Conservation (phyloP, 192 early-diverging fungal species). For the Kickxella alabastrina region DNA sequence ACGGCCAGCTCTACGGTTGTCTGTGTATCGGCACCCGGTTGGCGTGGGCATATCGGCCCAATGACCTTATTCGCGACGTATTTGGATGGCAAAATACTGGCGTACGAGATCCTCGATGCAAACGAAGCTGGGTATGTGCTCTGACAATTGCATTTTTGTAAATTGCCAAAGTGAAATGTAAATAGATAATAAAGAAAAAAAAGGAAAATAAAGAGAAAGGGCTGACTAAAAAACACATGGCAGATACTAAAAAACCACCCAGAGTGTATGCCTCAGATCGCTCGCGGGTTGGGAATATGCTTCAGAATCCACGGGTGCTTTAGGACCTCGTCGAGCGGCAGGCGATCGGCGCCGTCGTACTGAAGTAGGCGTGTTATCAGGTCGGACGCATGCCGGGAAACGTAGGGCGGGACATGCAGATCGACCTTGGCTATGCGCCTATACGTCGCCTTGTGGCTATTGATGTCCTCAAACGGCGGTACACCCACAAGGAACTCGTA, state of each 20-base stretch:
- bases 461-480: constrained; percentile 83
- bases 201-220: neutral
- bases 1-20: constrained; percentile 31
- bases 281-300: constrained; percentile 25
- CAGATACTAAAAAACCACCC: neutral
- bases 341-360: constrained; percentile 63
- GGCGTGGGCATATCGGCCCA: constrained; percentile 7
- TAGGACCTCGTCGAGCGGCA: constrained; percentile 71
- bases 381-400: constrained; percentile 78
- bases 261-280: neutral
- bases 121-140: neutral
- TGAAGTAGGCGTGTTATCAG: constrained; percentile 75
- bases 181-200: constrained; percentile 1
- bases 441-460: constrained; percentile 69
- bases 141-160: neutral
- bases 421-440: constrained; percentile 80
- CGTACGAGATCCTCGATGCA: constrained; percentile 22
- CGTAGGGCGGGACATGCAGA: constrained; percentile 70
- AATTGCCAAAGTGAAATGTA: neutral
- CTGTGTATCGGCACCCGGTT: constrained; percentile 22
- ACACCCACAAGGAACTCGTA: constrained; percentile 93
- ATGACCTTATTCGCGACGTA: constrained; percentile 19
- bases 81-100: constrained; percentile 19
- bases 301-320: constrained; percentile 72
- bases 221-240: neutral